Percentiles rank a stretch among this genome's conserved stretches.
phyloP scores from a whole-genome alignment of 2,329 filamentous ascomycete species.

The Beauveria sp. region DNA sequence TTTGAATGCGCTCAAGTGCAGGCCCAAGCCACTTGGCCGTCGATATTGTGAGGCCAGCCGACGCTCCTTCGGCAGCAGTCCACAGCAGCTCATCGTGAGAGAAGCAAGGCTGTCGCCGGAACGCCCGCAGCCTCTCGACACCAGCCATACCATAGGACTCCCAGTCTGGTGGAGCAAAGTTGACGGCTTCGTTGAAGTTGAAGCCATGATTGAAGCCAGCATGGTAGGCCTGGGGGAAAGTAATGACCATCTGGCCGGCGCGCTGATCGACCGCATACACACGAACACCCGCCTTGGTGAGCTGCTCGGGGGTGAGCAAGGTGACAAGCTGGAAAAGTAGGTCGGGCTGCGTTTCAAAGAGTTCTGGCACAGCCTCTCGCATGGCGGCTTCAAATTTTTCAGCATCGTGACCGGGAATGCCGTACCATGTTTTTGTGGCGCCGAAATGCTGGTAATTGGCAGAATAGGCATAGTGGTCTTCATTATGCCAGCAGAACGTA shows the following conservation, averaged over 20 bases:
- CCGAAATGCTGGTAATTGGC: constrained; percentile 98
- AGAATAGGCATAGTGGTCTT: constrained; percentile 96
- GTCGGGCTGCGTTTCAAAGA: constrained; percentile 96
- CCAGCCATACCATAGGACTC: constrained; percentile 84
- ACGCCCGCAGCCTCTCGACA: constrained; percentile 77
- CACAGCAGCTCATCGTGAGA: constrained; percentile 92
- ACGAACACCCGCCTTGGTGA: constrained; percentile 85
- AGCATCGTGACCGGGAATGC: constrained; percentile 87
- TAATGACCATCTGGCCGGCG: constrained; percentile 92
- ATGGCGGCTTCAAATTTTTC: constrained; percentile 94
- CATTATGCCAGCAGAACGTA: constrained; percentile 98
- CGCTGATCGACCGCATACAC: constrained; percentile 95
- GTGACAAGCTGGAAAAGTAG: constrained; percentile 97
- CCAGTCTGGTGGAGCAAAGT: constrained; percentile 94
- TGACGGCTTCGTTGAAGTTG: constrained; percentile 98
- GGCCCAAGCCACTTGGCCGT: constrained; percentile 94
- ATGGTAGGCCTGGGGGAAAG: constrained; percentile 94
- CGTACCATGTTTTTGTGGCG: constrained; percentile 98
- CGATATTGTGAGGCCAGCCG: constrained; percentile 63
- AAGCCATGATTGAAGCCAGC: constrained; percentile 98
- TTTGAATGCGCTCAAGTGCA: constrained; percentile 70
- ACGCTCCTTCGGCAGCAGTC: constrained; percentile 76
- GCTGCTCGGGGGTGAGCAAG: constrained; percentile 82
- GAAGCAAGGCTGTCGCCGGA: constrained; percentile 89
- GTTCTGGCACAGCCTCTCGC: constrained; percentile 86